Evolutionary conservation across 495 filamentous ascomycete species (phyloP), one percentile per base, ranked within the genome.

Genomic region (Copromyces sp.): DNA sequence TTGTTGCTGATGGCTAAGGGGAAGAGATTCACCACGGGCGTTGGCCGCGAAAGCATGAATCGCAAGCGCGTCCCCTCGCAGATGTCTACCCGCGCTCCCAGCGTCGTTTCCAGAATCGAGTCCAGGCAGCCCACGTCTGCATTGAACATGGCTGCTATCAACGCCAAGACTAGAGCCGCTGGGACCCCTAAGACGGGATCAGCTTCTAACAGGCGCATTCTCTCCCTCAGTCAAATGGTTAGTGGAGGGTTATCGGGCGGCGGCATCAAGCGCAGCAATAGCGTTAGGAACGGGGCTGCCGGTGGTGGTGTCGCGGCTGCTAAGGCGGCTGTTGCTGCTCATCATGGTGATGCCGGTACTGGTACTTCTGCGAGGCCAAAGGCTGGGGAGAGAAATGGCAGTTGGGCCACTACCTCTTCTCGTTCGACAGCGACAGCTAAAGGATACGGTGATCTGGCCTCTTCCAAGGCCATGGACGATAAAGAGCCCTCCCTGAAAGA

Each of bases 151-250:
- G 83, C 84, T 82, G 39, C 39, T 70, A 59, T 47, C 69, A 70
- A 70, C 44, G 69, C 59, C 17, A 44, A 32, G 47, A 44, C 35
- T 37, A 37, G 35, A 3, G 35, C 42, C 38, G 24, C 24, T 24
- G 61, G 29, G 38, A 59, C 38, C 5, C 29, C 32, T 24, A 70
- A 53, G 47, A 39, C 61, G 20, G 32, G 42, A 35, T 68, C 70
- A 20, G 82, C 87, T 20, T 85, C 89, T 65, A 65, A 65, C 32
- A 88, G 94, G 3, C 90, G 95, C 12, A 97, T 97, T 74, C 87
- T 95, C 47, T 95, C 92, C 70, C 87, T 98, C 45, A 96, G 90
- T 78, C 91, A 97, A 78, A 94, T 98, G 24, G 91, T 87, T 9
- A 89, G 90, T 71, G 97, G 97, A 77, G 84, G 24, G 17, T 12